A percentile compares a stretch with the other conserved stretches of the same genome.
phyloP scores from a whole-genome alignment of 2,329 filamentous ascomycete species.

The Xylaria sp. region DNA sequence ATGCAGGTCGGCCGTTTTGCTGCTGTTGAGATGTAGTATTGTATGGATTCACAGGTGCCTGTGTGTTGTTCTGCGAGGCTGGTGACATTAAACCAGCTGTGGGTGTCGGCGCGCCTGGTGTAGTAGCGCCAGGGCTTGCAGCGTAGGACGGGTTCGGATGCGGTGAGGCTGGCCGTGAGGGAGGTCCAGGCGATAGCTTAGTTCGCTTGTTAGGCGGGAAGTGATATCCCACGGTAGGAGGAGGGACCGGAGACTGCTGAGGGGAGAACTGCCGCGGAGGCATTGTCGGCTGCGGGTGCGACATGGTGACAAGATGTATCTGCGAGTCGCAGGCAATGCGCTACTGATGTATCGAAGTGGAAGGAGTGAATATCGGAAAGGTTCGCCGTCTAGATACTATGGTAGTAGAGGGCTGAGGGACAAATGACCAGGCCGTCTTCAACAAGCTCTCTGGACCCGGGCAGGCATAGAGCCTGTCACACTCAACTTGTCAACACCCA shows the following conservation, averaged over 20 bases:
- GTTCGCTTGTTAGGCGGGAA: slow-evolving; percentile 75
- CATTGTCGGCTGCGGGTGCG: slow-evolving; percentile 35
- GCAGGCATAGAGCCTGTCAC: slow-evolving; percentile 53
- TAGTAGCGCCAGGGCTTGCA: slow-evolving; percentile 46
- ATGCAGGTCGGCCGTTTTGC: slow-evolving; percentile 28
- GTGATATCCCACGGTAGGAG: slow-evolving; percentile 43
- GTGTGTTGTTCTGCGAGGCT: slow-evolving; percentile 33
- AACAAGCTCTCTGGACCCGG: slow-evolving; percentile 37
- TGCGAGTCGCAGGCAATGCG: background rate
- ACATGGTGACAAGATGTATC: slow-evolving; percentile 26
- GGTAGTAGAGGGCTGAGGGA: background rate
- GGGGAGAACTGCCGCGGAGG: slow-evolving; percentile 39
- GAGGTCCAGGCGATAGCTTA: slow-evolving; percentile 68
- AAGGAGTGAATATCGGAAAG: background rate
- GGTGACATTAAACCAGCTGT: slow-evolving; percentile 37
- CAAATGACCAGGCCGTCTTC: background rate
- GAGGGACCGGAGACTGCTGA: slow-evolving; percentile 60
- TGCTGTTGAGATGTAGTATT: slow-evolving; percentile 32
- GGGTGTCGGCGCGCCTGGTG: slow-evolving; percentile 42
- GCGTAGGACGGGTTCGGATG: slow-evolving; percentile 57
- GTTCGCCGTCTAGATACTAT: background rate
- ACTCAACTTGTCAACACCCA: slow-evolving; percentile 49
- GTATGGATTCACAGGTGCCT: slow-evolving; percentile 38
- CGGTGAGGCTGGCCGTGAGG: slow-evolving; percentile 68
- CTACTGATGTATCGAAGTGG: background rate